Base-by-base conservation (phyloP, 805 yeast species). In the Candida hungchunana region DNA sequence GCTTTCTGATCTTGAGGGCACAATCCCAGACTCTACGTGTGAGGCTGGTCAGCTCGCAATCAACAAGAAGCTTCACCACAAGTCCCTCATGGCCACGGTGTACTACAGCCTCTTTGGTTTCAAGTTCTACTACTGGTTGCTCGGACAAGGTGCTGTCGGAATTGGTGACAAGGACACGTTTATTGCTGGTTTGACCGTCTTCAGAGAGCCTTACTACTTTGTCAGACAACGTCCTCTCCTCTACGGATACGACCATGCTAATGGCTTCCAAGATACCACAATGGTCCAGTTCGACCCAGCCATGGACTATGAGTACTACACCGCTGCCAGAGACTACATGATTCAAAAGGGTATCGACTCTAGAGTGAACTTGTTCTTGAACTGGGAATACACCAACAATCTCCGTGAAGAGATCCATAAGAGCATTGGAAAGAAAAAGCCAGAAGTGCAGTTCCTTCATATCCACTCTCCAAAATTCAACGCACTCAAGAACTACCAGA, bases 91-190 rank as follows among this genome's bases (percentile, higher is more conserved):
- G 18, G 61, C 82, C 27, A 66, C 82, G 6, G 64, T 78, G 26
- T 82, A 80, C 56, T 82, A 82, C 55, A 82, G 82, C 51, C 60
- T 78, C 10, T 63, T 63, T 56, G 93, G 93, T 0, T 86, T 86
- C 13, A 58, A 70, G 18, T 76, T 67, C 56, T 82, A 77, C 55
- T 82, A 82, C 51, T 84, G 82, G 17, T 58, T 82, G 31, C 60
- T 82, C 44, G 76, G 85, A 0, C 93, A 82, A 56, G 86, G 86
- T 9, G 71, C 77, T 25, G 83, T 86, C 3, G 90, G 89, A 13
- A 82, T 81, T 56, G 89, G 89, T 37, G 90, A 82, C 53, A 82
- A 82, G 51, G 89, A 82, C 45, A 80, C 89, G 0, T 81, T 82
- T 51, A 14, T 30, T 26, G n/a, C 31, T 12, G 39, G 39, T 20